phyloP scores from a whole-genome alignment of 768 basidiomycete species.

The Symmetrospora coprosmae region DNA sequence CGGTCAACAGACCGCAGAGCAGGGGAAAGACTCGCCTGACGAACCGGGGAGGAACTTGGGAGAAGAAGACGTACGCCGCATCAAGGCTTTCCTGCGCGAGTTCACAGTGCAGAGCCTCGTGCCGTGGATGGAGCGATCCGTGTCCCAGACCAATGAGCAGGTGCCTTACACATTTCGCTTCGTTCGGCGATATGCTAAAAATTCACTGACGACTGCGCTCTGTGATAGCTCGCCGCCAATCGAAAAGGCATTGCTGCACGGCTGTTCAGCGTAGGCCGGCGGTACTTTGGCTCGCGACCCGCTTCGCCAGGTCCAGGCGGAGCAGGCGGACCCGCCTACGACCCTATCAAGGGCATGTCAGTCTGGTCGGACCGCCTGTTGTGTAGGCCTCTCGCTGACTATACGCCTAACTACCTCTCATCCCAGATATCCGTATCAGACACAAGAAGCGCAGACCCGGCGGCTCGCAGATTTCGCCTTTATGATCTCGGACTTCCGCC shows the following conservation, averaged over 20 bases:
- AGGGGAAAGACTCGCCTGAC: neutral
- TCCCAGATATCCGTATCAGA: conserved; percentile 36
- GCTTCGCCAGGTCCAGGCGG: conserved; percentile 26
- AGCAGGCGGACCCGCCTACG: conserved; percentile 29
- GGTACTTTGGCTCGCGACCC: conserved; percentile 38
- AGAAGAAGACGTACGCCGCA: conserved; percentile 59
- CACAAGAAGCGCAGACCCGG: conserved; percentile 40
- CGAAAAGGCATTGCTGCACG: conserved; percentile 38
- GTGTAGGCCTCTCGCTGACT: neutral
- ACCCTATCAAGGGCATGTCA: conserved; percentile 38
- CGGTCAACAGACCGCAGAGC: neutral
- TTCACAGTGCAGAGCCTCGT: conserved; percentile 75
- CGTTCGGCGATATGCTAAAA: conserved; percentile 27
- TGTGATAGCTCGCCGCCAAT: conserved; percentile 16
- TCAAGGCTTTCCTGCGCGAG: conserved; percentile 67
- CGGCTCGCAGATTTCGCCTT: conserved; percentile 94
- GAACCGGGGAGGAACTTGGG: conserved; percentile 4
- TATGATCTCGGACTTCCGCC: conserved; percentile 72
- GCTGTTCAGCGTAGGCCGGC: conserved; percentile 39
- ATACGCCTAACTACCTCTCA: neutral
- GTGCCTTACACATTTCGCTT: too few relatives aligned
- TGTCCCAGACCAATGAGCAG: conserved; percentile 87
- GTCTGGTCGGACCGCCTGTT: conserved; percentile 8
- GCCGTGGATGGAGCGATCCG: conserved; percentile 93
- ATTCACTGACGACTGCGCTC: too few relatives aligned